Evolutionary conservation across 345 rosid genomes (phyloP).

Genomic region (Jatropha curcas): DNA sequence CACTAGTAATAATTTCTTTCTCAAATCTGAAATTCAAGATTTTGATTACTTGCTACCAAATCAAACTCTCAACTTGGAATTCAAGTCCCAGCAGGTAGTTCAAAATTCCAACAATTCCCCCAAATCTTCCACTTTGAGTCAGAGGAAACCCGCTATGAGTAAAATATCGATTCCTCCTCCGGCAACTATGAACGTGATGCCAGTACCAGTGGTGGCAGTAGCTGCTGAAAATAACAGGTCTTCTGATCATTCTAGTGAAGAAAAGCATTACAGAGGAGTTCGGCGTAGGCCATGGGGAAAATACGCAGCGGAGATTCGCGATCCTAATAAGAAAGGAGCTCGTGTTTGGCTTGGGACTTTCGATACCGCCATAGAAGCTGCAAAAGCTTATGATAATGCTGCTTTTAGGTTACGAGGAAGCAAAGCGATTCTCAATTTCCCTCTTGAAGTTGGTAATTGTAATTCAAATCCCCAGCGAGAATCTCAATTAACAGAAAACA

Average conservation of each 20-base stretch:
- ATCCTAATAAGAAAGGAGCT: slow-evolving; percentile 79
- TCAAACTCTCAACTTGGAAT: neutral
- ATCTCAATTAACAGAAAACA: neutral
- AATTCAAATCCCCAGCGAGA: slow-evolving; percentile 11
- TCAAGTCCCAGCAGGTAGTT: slow-evolving; percentile 4
- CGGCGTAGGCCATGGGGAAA: slow-evolving; percentile 91
- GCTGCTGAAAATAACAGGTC: neutral
- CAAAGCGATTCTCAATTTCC: slow-evolving; percentile 88
- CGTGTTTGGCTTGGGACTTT: slow-evolving; percentile 94
- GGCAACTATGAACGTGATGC: neutral
- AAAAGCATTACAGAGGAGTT: slow-evolving; percentile 79
- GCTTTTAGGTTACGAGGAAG: slow-evolving; percentile 83
- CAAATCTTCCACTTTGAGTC: slow-evolving; percentile 48
- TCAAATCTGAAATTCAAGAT: slow-evolving; percentile 15
- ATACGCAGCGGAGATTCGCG: slow-evolving; percentile 88
- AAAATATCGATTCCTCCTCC: slow-evolving; percentile 47
- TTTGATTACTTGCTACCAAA: neutral
- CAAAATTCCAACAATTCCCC: neutral
- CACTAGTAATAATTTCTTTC: neutral
- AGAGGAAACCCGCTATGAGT: slow-evolving; percentile 59
- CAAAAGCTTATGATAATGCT: slow-evolving; percentile 82
- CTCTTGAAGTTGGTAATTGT: slow-evolving; percentile 59
- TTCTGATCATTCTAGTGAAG: slow-evolving; percentile 15
- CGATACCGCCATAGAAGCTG: slow-evolving; percentile 80
- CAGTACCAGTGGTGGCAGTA: neutral